Percentiles rank a stretch among this genome's conserved stretches.
phyloP scores from a whole-genome alignment of 768 basidiomycete genomes.

The Boletus subcaerulescens region DNA sequence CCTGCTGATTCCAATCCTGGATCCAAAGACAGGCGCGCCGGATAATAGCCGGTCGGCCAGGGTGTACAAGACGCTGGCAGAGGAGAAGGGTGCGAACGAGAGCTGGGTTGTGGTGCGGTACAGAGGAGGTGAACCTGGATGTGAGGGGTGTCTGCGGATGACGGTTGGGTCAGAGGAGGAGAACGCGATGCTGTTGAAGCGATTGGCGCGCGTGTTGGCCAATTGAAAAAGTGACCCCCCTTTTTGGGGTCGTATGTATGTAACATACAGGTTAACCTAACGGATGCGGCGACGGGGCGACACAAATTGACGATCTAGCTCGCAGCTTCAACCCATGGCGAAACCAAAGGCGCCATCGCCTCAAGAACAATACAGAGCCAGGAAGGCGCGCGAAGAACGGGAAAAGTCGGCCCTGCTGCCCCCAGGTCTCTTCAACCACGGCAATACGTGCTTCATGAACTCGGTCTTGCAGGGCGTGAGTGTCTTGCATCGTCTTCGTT shows the following conservation, averaged over 20 bases:
- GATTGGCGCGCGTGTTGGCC: constrained; percentile 50
- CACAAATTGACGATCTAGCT: no score
- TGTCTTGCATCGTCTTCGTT: neutral
- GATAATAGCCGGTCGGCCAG: constrained; percentile 60
- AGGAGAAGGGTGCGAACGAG: constrained; percentile 75
- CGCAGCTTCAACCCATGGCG: constrained; percentile 32
- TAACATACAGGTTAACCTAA: no score
- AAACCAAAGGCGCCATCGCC: constrained; percentile 56
- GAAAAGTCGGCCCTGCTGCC: constrained; percentile 61
- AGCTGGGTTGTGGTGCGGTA: constrained; percentile 88
- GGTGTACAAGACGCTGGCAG: constrained; percentile 82
- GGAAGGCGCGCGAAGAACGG: constrained; percentile 59
- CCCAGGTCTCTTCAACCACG: constrained; percentile 75
- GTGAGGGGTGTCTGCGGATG: constrained; percentile 81
- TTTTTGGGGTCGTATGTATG: neutral
- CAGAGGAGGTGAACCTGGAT: constrained; percentile 83
- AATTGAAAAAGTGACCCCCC: constrained; percentile 19
- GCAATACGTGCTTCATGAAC: constrained; percentile 96
- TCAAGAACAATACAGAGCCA: constrained; percentile 60
- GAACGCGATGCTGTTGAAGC: constrained; percentile 56
- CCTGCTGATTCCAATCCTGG: constrained; percentile 73
- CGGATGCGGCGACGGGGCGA: no score
- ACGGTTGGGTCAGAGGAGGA: constrained; percentile 87
- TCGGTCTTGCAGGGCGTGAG: constrained; percentile 86
- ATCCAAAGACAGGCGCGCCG: constrained; percentile 35